phyloP scores from a whole-genome alignment of 2,329 filamentous ascomycete species.

The Exophiala aquamarina region DNA sequence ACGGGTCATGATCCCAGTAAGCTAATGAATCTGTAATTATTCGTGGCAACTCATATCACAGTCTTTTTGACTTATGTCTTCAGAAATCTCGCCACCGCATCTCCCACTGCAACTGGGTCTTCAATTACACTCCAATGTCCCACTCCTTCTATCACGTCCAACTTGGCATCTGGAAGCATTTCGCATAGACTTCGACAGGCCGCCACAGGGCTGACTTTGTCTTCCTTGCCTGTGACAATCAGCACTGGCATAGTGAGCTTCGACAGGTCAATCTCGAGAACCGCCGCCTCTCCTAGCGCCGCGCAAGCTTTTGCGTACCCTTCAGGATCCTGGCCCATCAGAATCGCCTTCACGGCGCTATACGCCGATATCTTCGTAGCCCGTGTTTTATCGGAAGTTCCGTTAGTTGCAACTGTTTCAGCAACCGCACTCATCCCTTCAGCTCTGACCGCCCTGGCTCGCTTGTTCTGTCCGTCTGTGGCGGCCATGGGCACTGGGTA shows the following conservation, averaged over 20 bases:
- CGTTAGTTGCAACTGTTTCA: conserved; percentile 38
- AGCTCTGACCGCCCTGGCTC: conserved; percentile 43
- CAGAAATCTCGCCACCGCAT: not conserved
- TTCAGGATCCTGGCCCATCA: conserved; percentile 52
- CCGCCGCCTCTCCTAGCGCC: conserved; percentile 45
- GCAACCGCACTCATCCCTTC: conserved; percentile 47
- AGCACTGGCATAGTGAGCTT: conserved; percentile 35
- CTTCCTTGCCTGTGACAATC: conserved; percentile 48
- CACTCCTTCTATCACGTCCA: conserved; percentile 2
- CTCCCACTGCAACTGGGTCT: conserved; percentile 3
- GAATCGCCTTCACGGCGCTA: conserved; percentile 43
- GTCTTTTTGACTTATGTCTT: too few relatives aligned
- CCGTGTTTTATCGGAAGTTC: conserved; percentile 40
- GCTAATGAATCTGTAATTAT: too few relatives aligned
- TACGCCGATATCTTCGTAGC: conserved; percentile 39
- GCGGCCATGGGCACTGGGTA: conserved; percentile 43
- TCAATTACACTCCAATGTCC: conserved; percentile 10
- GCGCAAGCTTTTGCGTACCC: conserved; percentile 56
- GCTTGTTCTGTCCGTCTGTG: conserved; percentile 31
- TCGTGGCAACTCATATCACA: too few relatives aligned
- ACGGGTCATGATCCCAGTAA: too few relatives aligned
- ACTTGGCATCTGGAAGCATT: not conserved
- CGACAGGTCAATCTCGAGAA: conserved; percentile 33
- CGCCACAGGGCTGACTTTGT: conserved; percentile 41
- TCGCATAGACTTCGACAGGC: conserved; percentile 2